Evolutionary conservation across 1,284 basidiomycete species (phyloP).

Genomic region (Ganoderma resinaceum): DNA sequence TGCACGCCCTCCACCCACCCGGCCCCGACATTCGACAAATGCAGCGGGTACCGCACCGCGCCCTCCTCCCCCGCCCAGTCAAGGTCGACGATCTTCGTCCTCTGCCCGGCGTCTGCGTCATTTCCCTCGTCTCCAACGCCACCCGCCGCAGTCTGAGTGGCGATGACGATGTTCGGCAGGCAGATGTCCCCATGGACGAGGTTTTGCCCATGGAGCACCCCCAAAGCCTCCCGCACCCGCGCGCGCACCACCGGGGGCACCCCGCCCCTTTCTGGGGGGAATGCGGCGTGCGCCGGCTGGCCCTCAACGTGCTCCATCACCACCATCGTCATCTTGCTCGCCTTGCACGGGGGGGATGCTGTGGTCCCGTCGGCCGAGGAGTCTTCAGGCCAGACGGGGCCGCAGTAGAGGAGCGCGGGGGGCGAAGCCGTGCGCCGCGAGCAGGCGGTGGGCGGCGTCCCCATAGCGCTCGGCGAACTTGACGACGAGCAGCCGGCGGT

Average conservation of each 20-base stretch:
- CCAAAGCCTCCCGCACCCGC: background rate
- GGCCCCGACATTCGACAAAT: background rate
- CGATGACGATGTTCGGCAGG: background rate
- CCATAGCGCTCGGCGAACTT: background rate
- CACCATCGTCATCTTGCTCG: background rate
- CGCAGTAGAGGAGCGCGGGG: background rate
- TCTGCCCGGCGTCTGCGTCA: background rate
- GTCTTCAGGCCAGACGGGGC: background rate
- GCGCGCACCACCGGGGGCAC: background rate
- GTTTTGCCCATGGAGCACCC: background rate
- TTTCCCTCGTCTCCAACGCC: too few relatives aligned
- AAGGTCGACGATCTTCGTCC: background rate
- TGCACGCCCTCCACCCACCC: background rate
- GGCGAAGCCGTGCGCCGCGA: background rate
- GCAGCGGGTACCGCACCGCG: background rate
- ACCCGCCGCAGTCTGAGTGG: too few relatives aligned
- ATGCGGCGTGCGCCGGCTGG: background rate
- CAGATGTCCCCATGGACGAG: background rate
- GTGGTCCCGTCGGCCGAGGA: too few relatives aligned
- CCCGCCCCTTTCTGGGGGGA: too few relatives aligned
- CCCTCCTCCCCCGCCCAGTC: background rate
- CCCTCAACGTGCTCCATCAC: constrained; percentile 9
- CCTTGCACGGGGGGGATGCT: too few relatives aligned
- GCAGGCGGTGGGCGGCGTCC: background rate
- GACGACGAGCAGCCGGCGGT: background rate